Base-by-base conservation (phyloP, 2,329 filamentous ascomycete species). In the Fusarium marasasianum region DNA sequence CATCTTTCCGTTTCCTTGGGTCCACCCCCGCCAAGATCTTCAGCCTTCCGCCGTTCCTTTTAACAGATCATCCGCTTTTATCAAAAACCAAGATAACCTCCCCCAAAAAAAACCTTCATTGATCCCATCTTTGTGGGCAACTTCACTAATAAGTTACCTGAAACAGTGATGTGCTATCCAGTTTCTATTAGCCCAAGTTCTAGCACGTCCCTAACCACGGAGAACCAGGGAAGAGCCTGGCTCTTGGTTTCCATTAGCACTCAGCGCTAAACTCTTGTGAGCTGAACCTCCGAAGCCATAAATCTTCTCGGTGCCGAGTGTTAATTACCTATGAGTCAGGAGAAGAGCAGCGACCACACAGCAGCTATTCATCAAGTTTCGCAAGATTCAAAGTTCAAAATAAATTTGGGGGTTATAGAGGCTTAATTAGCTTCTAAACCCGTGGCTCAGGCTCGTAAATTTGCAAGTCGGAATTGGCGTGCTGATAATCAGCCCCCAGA, bases 211-310 rank as follows among this genome's bases (percentile, higher is more conserved):
- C 37, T 66, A 18, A 26, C 10, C 37, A 37, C 50, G 56, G 38
- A 35, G 57, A 73, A 48, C 62, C 56, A 68, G 66, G 71, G 37
- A 68, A 41, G 22, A 58, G 50, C 50, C 66, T 68, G 66, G 71
- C 18, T 58, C 31, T 29, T 62, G 41, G 56, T 47, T 64, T 50
- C 35, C 40, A 56, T 54, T 60, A 71, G 60, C 22, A 54, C 45
- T 45, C 37, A 63, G 43, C 72, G 64, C 72, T 75, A 74, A 69
- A 45, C 72, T 57, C 44, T 59, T 75, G 63, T 65, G 38, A 61
- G 72, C 26, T 57, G 43, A 45, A 35, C 29, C 33, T 35, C 72
- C 72, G 72, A 74, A 63, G 63, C 63, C 68, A 37, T 53, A 51
- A 69, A 55, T 61, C 50, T 43, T 47, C 50, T 47, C 48, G 51